Base-by-base conservation (phyloP, 768 basidiomycete species). In the Lactarius hengduanensis region DNA sequence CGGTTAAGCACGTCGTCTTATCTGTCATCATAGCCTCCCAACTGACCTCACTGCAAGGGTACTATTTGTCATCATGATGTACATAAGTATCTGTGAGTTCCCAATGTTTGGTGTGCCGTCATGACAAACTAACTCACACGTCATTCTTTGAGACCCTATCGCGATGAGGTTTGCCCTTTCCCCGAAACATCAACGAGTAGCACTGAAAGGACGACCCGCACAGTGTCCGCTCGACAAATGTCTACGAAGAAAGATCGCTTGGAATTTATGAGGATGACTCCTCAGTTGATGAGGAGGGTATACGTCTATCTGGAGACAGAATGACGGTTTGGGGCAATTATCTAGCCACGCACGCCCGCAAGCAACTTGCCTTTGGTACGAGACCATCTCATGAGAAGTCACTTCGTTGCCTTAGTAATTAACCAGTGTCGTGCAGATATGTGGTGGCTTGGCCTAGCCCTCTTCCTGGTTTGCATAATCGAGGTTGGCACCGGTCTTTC, bases 61-160 rank as follows among this genome's bases (percentile, higher is more conserved):
- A 0, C 76, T 96, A 50, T 96, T 90, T 73, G 86, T 92, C 2
- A 81, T 95, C 72, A 96, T 95, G 95, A 98, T 96, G 95, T 94
- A 91, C 72, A 86, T 93, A 71, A 87, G 86, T 71, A 83, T 90
- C 68, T 90, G 91, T 92, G 71, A 78, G 88, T 83, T 60, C 38
- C 69, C 62, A 3, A 60, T 59, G 16, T 59, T 58, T 71, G 58
- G 43, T 63, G 34, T 67, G 64, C 34, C 11, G 53, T 28, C 40
- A 50, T 15, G 50, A 61, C 40, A 8, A 8, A 59, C 26, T 41
- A 38, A 57, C 72, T 62, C 67, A 62, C 36, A 38, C 9, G 28
- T 65, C 10, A 59, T 63, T n/a, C 20, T 18, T 9, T 10, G 58
- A 90, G 89, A 90, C 73, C 90, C 90, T 16, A 89, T 92, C 70